A percentile compares a stretch with the other conserved stretches of the same genome.
Evolutionary conservation across 2,329 filamentous ascomycete species (phyloP).

Genomic region (Aspergillus arachidicola): DNA sequence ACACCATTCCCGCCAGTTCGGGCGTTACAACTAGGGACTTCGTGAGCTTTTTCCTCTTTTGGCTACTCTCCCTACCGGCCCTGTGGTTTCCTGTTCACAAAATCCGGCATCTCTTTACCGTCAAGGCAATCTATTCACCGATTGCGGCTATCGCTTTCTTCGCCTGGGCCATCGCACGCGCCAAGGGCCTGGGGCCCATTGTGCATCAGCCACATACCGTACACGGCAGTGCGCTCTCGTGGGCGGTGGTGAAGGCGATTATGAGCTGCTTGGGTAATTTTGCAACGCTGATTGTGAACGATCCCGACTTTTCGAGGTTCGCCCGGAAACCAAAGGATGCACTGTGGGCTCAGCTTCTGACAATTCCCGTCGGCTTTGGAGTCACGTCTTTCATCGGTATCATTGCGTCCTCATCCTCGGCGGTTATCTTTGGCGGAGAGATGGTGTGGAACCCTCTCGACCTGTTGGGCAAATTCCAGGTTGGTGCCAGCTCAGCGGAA

Average conservation of each 20-base stretch:
- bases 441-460: conserved; percentile 74
- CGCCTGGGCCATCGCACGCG: conserved; percentile 81
- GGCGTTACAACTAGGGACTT: conserved; percentile 77
- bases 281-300: conserved; percentile 77
- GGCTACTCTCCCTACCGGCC: conserved; percentile 76
- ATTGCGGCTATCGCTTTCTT: conserved; percentile 82
- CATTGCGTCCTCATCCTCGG: conserved; percentile 70
- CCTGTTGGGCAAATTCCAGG: conserved; percentile 67
- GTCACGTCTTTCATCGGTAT: conserved; percentile 85
- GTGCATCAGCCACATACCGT: conserved; percentile 67
- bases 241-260: conserved; percentile 81
- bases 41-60: conserved; percentile 84
- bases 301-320: conserved; percentile 85
- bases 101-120: conserved; percentile 86
- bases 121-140: conserved; percentile 84
- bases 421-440: conserved; percentile 62
- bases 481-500: conserved; percentile 68
- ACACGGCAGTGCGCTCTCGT: conserved; percentile 70
- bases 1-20: conserved; percentile 64
- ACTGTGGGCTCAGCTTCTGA: conserved; percentile 76
- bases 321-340: conserved; percentile 74
- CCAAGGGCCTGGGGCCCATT: conserved; percentile 81
- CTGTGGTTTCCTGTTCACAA: conserved; percentile 90
- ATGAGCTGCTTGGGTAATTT: conserved; percentile 93
- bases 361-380: conserved; percentile 72